Conservation (phyloP, 2,329 filamentous ascomycete species). For the Bipolaris victoriae region DNA sequence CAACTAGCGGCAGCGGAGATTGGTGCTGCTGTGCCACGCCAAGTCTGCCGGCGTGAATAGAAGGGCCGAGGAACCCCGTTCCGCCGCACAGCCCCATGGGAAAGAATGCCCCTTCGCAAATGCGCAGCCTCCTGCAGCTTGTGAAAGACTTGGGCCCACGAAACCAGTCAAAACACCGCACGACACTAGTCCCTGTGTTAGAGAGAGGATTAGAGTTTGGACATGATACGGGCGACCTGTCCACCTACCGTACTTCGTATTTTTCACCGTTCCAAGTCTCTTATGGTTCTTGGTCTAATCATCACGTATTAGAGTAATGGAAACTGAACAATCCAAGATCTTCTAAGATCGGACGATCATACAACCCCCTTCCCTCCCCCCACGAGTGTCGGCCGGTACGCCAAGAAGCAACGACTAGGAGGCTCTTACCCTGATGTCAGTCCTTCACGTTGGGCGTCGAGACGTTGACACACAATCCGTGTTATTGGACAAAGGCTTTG, state of each 20-base stretch:
- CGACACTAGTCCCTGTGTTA: neutral
- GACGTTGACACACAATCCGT: neutral
- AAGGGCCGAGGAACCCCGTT: neutral
- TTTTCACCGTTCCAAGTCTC: neutral
- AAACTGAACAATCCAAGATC: too few species aligned
- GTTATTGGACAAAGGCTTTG: neutral
- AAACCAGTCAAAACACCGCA: constrained; percentile 2
- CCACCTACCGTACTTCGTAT: neutral
- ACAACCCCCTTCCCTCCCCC: too few species aligned
- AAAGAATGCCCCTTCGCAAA: neutral
- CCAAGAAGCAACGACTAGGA: neutral
- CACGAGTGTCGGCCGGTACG: neutral
- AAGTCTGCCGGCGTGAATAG: neutral
- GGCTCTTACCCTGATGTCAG: neutral
- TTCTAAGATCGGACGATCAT: too few species aligned
- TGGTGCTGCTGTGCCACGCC: neutral
- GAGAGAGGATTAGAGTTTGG: neutral
- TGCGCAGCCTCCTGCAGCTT: neutral
- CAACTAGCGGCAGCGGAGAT: neutral
- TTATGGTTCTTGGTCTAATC: too few species aligned
- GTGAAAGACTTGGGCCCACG: neutral
- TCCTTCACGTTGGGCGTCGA: neutral
- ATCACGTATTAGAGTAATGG: too few species aligned
- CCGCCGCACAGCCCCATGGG: neutral
- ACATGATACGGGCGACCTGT: neutral